Base-by-base conservation (phyloP, 805 yeast species). In the Ogataea trehaloabstinens region DNA sequence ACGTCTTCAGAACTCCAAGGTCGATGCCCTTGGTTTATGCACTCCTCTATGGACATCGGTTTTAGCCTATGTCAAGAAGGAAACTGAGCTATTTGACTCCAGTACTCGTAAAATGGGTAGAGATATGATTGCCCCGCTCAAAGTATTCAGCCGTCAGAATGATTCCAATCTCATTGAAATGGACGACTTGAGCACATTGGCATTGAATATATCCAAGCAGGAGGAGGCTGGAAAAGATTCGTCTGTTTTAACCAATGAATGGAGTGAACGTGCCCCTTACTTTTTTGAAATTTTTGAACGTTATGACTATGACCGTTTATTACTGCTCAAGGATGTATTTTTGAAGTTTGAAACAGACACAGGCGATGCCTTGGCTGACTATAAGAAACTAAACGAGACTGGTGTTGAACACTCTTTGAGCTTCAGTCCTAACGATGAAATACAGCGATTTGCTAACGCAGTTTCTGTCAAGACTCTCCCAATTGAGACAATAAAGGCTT, bases 201-300 rank as follows among this genome's bases (percentile, higher is more conserved):
- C 66, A 2, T 29, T 41, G 4, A 42, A 50, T 4, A 46, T 61
- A 22, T 22, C 49, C 18, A 31, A 41, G 3, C 33, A 40, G 8
- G 55, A 58, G 16, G 38, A 44, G 3, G 35, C 38, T 3, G 53
- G 49, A 18, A 34, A 32, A 5, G 74, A 65, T 46, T 61, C 66
- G 34, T 59, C 54, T 12, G 58, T 63, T 34, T 72, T 78, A 22
- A 79, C 74, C 37, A 68, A 68, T 24, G 74, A 76, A 51, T 88
- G 96, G 96, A 81, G 80, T 45, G 67, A 76, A 38, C 80, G 81
- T 57, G 91, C 93, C 2, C 91, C 95, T 2, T 78, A 73, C 39
- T 77, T 84, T 30, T 83, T 85, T 55, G 82, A 81, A 49, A 77
- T 78, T 47, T 82, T 88, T 57, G 93, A 87, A 55, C 71, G 70